Conservation (phyloP, 2,329 filamentous ascomycete species). For the Pyrenophora teres region DNA sequence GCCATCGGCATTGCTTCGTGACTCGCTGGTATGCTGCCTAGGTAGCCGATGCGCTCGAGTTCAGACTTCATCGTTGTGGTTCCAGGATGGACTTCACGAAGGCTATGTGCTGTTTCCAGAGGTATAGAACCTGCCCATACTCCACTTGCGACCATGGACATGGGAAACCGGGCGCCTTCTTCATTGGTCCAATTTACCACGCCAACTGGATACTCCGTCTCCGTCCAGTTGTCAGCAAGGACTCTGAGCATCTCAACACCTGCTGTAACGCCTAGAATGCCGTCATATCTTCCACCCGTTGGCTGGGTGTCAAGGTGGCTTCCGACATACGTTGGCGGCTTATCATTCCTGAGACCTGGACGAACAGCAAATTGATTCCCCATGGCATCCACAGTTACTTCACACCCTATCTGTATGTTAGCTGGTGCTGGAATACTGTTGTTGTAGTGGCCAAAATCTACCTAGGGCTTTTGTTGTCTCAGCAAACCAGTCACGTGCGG, state of each 20-base stretch:
- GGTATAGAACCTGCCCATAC: slow-evolving; percentile 76
- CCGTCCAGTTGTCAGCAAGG: slow-evolving; percentile 68
- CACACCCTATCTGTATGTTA: slow-evolving; percentile 51
- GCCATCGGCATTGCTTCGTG: slow-evolving; percentile 67
- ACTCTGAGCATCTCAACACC: slow-evolving; percentile 74
- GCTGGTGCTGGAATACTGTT: no score
- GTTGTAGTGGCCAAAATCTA: no score
- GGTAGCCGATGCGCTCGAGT: slow-evolving; percentile 72
- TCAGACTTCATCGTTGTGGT: slow-evolving; percentile 69
- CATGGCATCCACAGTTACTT: slow-evolving; percentile 72
- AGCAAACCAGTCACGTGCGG: slow-evolving; percentile 76
- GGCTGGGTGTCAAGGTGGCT: slow-evolving; percentile 66
- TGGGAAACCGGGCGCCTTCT: slow-evolving; percentile 79
- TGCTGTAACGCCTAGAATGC: slow-evolving; percentile 74
- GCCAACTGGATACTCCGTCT: slow-evolving; percentile 73
- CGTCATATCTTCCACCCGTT: slow-evolving; percentile 72
- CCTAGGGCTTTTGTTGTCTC: slow-evolving; percentile 65
- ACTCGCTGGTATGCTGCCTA: slow-evolving; percentile 63
- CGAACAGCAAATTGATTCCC: slow-evolving; percentile 80
- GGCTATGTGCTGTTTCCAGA: slow-evolving; percentile 62
- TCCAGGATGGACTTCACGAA: slow-evolving; percentile 66
- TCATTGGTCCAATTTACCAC: slow-evolving; percentile 84
- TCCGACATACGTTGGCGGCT: slow-evolving; percentile 69
- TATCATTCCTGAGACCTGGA: slow-evolving; percentile 62
- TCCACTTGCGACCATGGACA: slow-evolving; percentile 73